Percentiles rank a stretch among this genome's conserved stretches.
phyloP scores from a whole-genome alignment of 2,329 filamentous ascomycete species.

The Ophiostoma sp. region DNA sequence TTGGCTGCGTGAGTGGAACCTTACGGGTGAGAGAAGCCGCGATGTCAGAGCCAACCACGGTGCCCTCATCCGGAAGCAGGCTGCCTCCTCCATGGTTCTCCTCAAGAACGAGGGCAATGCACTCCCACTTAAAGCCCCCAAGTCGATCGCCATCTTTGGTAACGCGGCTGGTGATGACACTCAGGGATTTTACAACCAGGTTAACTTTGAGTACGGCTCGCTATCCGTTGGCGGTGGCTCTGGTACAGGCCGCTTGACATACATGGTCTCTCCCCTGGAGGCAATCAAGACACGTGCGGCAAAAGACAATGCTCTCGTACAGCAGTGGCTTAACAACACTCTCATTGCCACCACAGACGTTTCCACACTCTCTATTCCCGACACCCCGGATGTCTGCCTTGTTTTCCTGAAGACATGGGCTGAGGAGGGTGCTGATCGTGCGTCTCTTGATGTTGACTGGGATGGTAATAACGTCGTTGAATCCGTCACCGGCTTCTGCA shows the following conservation, averaged over 20 bases:
- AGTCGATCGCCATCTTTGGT: slow-evolving; percentile 53
- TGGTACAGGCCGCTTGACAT: slow-evolving; percentile 76
- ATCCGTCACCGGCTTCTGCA: slow-evolving; percentile 58
- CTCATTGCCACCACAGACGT: slow-evolving; percentile 44
- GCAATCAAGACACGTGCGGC: slow-evolving; percentile 51
- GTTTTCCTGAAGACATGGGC: slow-evolving; percentile 78
- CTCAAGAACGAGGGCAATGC: slow-evolving; percentile 47
- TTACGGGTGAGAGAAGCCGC: slow-evolving; percentile 8
- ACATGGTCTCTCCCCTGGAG: slow-evolving; percentile 65
- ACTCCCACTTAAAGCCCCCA: slow-evolving; percentile 44
- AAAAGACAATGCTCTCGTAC: slow-evolving; percentile 48
- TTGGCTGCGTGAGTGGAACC: slow-evolving; percentile 15
- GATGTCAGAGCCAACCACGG: slow-evolving; percentile 51
- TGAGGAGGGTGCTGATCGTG: slow-evolving; percentile 57
- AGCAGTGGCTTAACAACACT: slow-evolving; percentile 31
- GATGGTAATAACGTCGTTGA: slow-evolving; percentile 68
- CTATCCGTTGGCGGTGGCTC: slow-evolving; percentile 83
- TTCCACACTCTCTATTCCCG: slow-evolving; percentile 30
- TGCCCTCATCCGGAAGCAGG: slow-evolving; percentile 28
- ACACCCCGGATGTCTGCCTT: slow-evolving; percentile 66
- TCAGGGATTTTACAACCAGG: slow-evolving; percentile 5
- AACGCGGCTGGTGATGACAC: slow-evolving; percentile 45
- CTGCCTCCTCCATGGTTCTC: slow-evolving; percentile 52
- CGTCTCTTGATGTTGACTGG: slow-evolving; percentile 33
- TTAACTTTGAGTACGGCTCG: slow-evolving; percentile 69